Conservation (phyloP, 306 rosid species). For the Quillaja saponaria region DNA sequence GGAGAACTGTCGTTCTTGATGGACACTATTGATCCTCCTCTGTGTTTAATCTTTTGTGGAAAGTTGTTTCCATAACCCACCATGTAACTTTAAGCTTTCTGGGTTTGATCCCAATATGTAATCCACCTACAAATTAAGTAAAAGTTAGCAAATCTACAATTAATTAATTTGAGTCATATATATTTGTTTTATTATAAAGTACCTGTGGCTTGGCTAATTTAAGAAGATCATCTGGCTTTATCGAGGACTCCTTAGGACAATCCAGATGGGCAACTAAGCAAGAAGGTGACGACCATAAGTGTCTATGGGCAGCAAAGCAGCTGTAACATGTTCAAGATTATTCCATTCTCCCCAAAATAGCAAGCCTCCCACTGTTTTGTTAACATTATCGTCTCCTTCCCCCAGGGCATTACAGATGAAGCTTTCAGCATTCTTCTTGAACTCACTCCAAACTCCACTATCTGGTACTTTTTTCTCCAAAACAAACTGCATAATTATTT, state of each 20-base stretch:
- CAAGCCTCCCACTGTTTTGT: conserved; percentile 47
- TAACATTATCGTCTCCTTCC: conserved; percentile 38
- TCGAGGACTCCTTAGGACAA: no score
- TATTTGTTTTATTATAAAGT: neutral
- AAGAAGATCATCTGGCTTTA: conserved; percentile 39
- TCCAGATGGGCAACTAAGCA: conserved; percentile 31
- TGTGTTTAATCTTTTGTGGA: conserved; percentile 56
- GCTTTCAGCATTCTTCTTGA: conserved; percentile 49
- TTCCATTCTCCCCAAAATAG: conserved; percentile 52
- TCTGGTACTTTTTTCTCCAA: conserved; percentile 37
- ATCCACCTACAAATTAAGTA: conserved; percentile 47
- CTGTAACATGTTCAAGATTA: conserved; percentile 53
- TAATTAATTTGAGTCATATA: neutral
- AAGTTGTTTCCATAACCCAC: conserved; percentile 56
- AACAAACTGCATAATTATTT: conserved; percentile 42
- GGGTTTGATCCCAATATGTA: conserved; percentile 68
- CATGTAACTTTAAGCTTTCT: conserved; percentile 61
- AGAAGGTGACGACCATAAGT: conserved; percentile 45
- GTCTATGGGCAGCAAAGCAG: conserved; percentile 47
- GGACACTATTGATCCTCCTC: conserved; percentile 68
- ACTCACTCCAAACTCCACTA: conserved; percentile 44
- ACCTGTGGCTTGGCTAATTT: conserved; percentile 51
- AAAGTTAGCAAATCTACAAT: no score
- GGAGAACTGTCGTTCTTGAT: conserved; percentile 27
- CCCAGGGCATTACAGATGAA: conserved; percentile 48